A percentile compares a stretch with the other conserved stretches of the same genome.
These are phyloP conservation scores for Talaromyces sp. DNA, from an alignment of 2,329 filamentous ascomycete species.

Conservation along the genomic window DNA sequence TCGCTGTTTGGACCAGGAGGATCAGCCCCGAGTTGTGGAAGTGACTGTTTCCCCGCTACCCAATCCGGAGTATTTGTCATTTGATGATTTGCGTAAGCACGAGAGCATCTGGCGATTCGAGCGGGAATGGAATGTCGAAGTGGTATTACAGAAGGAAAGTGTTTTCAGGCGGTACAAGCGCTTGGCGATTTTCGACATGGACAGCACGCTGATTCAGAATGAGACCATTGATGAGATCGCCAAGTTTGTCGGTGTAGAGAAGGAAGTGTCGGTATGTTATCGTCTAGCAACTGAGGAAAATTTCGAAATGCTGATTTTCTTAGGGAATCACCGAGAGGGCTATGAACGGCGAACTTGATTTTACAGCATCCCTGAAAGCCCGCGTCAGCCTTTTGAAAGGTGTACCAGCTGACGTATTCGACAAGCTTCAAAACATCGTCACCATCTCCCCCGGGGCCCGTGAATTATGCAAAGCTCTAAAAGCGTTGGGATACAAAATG, in stretches of 20 bases:
- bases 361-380: constrained; percentile 74
- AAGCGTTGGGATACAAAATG: constrained; percentile 74
- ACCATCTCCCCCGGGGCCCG: constrained; percentile 76
- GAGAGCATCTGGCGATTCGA: constrained; percentile 80
- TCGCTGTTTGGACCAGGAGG: constrained; percentile 45
- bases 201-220: constrained; percentile 92
- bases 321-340: constrained; percentile 79
- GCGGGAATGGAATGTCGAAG: constrained; percentile 82
- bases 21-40: constrained; percentile 49
- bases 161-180: constrained; percentile 75
- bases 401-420: constrained; percentile 71
- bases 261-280: constrained; percentile 61
- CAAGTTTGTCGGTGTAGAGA: constrained; percentile 73
- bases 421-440: constrained; percentile 67
- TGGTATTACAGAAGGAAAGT: constrained; percentile 67
- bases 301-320: not conserved
- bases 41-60: constrained; percentile 48
- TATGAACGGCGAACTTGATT: constrained; percentile 95
- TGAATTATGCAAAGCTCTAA: constrained; percentile 68
- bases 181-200: constrained; percentile 96
- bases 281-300: rapidly evolving
- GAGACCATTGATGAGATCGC: constrained; percentile 97
- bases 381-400: constrained; percentile 77
- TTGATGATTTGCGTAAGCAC: constrained; percentile 69
- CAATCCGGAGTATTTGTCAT: constrained; percentile 45